These are phyloP conservation scores for Paulownia fortunei DNA, from an alignment of 257 asterid genomes.

Conservation along the genomic window DNA sequence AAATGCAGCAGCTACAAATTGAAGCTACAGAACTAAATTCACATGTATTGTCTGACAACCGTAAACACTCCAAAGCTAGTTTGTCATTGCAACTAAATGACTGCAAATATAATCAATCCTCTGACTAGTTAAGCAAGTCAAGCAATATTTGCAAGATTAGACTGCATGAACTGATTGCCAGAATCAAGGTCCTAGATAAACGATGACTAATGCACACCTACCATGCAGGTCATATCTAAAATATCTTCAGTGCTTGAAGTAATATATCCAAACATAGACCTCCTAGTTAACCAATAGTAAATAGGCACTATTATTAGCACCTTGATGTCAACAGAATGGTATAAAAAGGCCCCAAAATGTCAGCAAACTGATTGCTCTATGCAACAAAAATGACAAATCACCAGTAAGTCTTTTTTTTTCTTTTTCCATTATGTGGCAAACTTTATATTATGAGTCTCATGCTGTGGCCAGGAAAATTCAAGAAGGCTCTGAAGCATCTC, in stretches of 20 bases:
- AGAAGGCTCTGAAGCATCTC: background rate
- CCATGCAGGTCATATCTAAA: background rate
- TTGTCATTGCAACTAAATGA: background rate
- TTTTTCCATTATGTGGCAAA: background rate
- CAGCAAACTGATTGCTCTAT: background rate
- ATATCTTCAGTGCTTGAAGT: background rate
- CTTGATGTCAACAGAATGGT: background rate
- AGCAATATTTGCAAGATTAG: no score
- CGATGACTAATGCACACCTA: slow-evolving; percentile 18
- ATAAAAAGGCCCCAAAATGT: background rate
- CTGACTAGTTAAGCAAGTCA: background rate
- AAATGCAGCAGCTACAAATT: slow-evolving; percentile 22
- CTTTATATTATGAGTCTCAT: background rate
- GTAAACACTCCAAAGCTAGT: slow-evolving; percentile 7
- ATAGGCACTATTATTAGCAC: background rate
- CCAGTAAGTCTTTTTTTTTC: background rate
- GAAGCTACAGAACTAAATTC: slow-evolving; percentile 30
- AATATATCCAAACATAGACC: background rate
- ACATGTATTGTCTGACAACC: background rate
- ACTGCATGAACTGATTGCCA: slow-evolving; percentile 7
- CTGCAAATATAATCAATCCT: background rate
- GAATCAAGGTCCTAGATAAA: slow-evolving; percentile 12
- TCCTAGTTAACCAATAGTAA: background rate
- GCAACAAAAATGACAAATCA: slow-evolving; percentile 3
- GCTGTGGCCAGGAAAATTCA: background rate